Evolutionary conservation across 306 rosid species (phyloP).

Genomic region (Ceratonia siliqua): DNA sequence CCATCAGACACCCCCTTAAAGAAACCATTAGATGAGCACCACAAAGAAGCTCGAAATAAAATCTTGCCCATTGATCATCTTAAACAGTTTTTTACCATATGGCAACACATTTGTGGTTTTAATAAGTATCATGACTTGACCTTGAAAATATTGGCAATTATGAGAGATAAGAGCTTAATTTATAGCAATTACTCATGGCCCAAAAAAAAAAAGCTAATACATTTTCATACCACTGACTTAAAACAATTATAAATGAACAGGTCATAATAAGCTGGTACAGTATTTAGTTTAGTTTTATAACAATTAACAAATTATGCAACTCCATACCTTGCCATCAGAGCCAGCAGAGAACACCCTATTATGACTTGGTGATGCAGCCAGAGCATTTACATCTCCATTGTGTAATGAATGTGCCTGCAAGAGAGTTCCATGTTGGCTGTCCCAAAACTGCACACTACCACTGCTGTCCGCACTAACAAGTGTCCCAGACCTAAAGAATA

Average conservation of each 20-base stretch:
- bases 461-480: conserved; percentile 98
- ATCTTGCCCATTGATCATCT: no score
- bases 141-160: neutral
- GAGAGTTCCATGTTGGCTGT: conserved; percentile 76
- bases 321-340: conserved; percentile 91
- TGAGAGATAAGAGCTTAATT: neutral
- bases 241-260: neutral
- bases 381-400: conserved; percentile 83
- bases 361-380: conserved; percentile 87
- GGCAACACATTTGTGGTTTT: no score
- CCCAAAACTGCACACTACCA: conserved; percentile 98
- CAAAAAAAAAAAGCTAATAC: no score
- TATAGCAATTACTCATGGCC: neutral
- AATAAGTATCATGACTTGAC: neutral
- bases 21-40: no score
- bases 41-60: no score
- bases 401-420: conserved; percentile 78
- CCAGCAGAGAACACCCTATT: conserved; percentile 92
- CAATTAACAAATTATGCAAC: conserved; percentile 17
- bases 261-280: neutral
- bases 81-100: no score
- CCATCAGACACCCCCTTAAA: no score
- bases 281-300: neutral
- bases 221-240: neutral
- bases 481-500: conserved; percentile 74